phyloP scores from a whole-genome alignment of 805 yeast genomes.

The Myxozyma melibiosi region DNA sequence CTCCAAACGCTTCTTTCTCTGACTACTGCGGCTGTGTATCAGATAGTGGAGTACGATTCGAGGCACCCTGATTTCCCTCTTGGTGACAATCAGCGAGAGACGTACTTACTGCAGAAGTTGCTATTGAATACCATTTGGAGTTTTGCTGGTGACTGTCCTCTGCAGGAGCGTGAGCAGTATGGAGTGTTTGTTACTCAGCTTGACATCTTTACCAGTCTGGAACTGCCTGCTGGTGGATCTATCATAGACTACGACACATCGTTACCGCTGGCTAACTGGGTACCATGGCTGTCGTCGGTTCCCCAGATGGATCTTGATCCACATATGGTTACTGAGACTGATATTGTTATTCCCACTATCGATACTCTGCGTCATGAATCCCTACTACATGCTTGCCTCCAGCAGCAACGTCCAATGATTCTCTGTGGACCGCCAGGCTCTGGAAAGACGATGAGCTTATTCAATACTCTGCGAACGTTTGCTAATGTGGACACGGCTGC shows the following conservation, averaged over 20 bases:
- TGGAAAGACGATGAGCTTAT: constrained; percentile 90
- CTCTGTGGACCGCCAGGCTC: constrained; percentile 98
- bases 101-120: constrained; percentile 33
- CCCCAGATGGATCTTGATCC: constrained; percentile 54
- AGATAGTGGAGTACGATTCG: constrained; percentile 34
- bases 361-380: constrained; percentile 74
- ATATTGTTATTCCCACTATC: constrained; percentile 70
- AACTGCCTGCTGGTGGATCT: constrained; percentile 32
- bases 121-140: constrained; percentile 59
- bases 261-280: constrained; percentile 53
- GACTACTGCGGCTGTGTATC: constrained; percentile 45
- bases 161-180: constrained; percentile 47
- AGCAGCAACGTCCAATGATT: constrained; percentile 60
- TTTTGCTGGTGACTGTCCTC: constrained; percentile 58
- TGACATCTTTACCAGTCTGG: constrained; percentile 31
- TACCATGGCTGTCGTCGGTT: constrained; percentile 46
- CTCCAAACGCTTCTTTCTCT: constrained; percentile 48
- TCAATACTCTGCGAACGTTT: constrained; percentile 63
- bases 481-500: constrained; percentile 62
- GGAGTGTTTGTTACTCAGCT: constrained; percentile 39
- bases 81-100: constrained; percentile 37
- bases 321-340: constrained; percentile 61
- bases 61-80: constrained; percentile 36
- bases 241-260: constrained; percentile 51
- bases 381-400: constrained; percentile 58